phyloP scores from a whole-genome alignment of 2,329 filamentous ascomycete genomes.

The Diplodia seriata region DNA sequence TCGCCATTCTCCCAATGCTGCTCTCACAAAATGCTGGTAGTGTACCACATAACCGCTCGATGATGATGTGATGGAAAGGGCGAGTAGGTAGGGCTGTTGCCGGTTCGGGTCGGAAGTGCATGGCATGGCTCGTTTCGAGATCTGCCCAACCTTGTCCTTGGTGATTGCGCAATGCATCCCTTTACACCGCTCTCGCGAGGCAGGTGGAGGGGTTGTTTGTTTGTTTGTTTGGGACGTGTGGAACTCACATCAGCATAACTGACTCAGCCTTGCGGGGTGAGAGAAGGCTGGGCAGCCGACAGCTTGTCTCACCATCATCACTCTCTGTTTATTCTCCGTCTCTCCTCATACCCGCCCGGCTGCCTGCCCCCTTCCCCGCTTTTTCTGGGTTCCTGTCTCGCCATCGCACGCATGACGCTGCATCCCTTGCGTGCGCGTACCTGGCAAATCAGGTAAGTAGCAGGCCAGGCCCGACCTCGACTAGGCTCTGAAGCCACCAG shows the following conservation, averaged over 20 bases:
- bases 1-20: no score
- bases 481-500: no score
- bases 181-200: not conserved
- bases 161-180: slow-evolving; percentile 1
- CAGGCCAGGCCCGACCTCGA: not conserved
- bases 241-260: slow-evolving; percentile 1
- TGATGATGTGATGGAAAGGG: not conserved
- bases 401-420: not conserved
- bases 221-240: not conserved
- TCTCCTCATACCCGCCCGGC: not conserved
- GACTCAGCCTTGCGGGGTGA: not conserved
- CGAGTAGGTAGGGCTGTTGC: not conserved
- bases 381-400: not conserved
- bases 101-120: not conserved
- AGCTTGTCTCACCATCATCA: not conserved
- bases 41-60: no score
- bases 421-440: not conserved
- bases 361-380: not conserved
- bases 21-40: no score
- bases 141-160: not conserved
- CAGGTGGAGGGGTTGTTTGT: not conserved
- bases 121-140: not conserved
- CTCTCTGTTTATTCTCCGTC: not conserved
- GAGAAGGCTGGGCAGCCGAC: not conserved
- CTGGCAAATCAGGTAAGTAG: not conserved